These are phyloP conservation scores for Maudiozyma turicensis DNA, from an alignment of 805 yeast genomes.

Conservation along the genomic window DNA sequence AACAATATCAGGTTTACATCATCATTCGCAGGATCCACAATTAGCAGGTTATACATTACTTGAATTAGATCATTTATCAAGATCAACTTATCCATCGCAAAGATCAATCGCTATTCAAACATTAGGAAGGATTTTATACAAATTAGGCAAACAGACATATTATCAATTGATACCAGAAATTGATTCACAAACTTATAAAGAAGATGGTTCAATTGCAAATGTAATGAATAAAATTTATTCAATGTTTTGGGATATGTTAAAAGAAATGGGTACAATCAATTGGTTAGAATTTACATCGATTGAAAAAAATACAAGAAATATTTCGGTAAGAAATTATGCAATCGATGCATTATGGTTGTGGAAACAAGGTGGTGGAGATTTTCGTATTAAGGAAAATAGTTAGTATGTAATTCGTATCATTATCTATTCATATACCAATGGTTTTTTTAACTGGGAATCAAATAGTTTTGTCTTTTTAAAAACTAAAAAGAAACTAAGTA, in stretches of 20 bases:
- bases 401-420: background rate
- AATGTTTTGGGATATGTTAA: slow-evolving; percentile 62
- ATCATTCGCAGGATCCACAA: slow-evolving; percentile 81
- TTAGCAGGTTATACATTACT: slow-evolving; percentile 86
- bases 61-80: slow-evolving; percentile 68
- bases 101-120: slow-evolving; percentile 80
- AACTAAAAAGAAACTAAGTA: too few relatives aligned
- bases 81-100: slow-evolving; percentile 78
- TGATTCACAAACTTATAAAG: slow-evolving; percentile 30
- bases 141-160: slow-evolving; percentile 55
- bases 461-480: background rate
- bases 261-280: slow-evolving; percentile 52
- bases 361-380: slow-evolving; percentile 43
- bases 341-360: slow-evolving; percentile 88
- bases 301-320: slow-evolving; percentile 49
- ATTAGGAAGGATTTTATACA: slow-evolving; percentile 76
- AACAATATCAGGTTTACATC: slow-evolving; percentile 67
- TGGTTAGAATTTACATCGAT: slow-evolving; percentile 59
- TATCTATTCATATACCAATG: background rate
- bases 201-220: slow-evolving; percentile 31
- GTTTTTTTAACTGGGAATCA: slow-evolving; percentile 3
- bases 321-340: slow-evolving; percentile 75
- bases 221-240: slow-evolving; percentile 31
- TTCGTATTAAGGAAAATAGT: slow-evolving; percentile 8
- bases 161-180: slow-evolving; percentile 43